Evolutionary conservation across 1,284 basidiomycete genomes (phyloP).

Genomic region (Austroboletus novae-zelandiae): DNA sequence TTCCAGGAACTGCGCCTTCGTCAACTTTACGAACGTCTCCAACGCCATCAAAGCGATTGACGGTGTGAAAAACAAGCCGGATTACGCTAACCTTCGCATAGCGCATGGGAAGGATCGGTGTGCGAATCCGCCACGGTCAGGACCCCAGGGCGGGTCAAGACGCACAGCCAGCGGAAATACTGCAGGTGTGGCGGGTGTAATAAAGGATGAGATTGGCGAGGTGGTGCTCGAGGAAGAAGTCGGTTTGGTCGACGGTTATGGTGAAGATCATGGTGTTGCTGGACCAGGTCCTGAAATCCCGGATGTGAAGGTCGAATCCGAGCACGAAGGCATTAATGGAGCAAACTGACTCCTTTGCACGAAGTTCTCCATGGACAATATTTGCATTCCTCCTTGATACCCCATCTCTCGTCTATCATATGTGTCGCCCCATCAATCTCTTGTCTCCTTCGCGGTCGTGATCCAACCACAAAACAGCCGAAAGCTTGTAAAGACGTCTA

Average conservation of each 20-base stretch:
- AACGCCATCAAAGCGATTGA: constrained; percentile 97
- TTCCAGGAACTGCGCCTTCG: constrained; percentile 85
- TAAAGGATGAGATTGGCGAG: constrained; percentile 19
- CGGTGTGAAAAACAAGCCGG: constrained; percentile 81
- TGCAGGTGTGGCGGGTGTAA: constrained; percentile 15
- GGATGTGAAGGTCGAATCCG: constrained; percentile 25
- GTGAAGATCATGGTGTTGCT: constrained; percentile 24
- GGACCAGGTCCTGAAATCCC: constrained; percentile 23
- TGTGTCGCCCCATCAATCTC: constrained; percentile 22
- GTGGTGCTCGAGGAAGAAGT: constrained; percentile 19
- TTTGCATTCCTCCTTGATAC: constrained; percentile 31
- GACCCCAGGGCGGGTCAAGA: constrained; percentile 62
- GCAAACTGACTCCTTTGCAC: constrained; percentile 19
- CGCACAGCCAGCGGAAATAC: constrained; percentile 43
- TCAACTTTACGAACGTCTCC: constrained; percentile 90
- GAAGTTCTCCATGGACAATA: constrained; percentile 23
- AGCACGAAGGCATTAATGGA: constrained; percentile 24
- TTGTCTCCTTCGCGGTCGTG: constrained; percentile 11
- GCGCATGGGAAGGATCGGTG: constrained; percentile 95
- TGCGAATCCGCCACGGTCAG: constrained; percentile 83
- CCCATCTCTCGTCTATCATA: constrained; percentile 22
- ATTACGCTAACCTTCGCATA: constrained; percentile 80
- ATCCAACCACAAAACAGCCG: constrained; percentile 23
- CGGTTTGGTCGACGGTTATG: constrained; percentile 19
- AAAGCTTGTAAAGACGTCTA: constrained; percentile 31